Percentiles rank a stretch among this genome's conserved stretches.
Conservation (phyloP, 768 basidiomycete genomes). For the Mycena olivaceomarginata region DNA sequence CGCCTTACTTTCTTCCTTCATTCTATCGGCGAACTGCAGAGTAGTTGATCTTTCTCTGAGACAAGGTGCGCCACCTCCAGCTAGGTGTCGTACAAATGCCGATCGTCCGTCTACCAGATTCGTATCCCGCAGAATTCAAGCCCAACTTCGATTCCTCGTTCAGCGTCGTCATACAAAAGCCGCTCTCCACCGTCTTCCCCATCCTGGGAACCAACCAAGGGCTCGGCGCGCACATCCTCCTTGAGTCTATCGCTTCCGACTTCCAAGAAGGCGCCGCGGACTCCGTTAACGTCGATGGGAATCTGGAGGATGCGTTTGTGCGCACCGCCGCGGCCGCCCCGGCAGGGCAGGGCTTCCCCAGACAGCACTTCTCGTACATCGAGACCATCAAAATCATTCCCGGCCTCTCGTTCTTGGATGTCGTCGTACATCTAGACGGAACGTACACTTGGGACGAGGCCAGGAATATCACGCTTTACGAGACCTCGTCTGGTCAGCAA, state of each 20-base stretch:
- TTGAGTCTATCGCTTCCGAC: conserved; percentile 36
- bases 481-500: conserved; percentile 40
- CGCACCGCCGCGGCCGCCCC: conserved; percentile 24
- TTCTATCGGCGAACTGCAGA: conserved; percentile 30
- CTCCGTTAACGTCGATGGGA: conserved; percentile 32
- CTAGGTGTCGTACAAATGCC: background rate
- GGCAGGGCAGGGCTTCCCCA: conserved; percentile 30
- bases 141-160: conserved; percentile 39
- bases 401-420: conserved; percentile 36
- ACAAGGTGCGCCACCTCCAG: conserved; percentile 15
- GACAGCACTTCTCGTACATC: conserved; percentile 35
- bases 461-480: conserved; percentile 33
- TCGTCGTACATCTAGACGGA: conserved; percentile 32
- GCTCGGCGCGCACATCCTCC: conserved; percentile 25
- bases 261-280: conserved; percentile 15
- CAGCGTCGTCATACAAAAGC: conserved; percentile 37
- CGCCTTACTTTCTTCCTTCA: conserved; percentile 13
- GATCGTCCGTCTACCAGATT: background rate
- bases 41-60: conserved; percentile 24
- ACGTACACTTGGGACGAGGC: conserved; percentile 39
- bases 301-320: conserved; percentile 40
- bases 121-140: conserved; percentile 42
- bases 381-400: conserved; percentile 43
- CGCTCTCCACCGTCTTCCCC: conserved; percentile 40
- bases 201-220: conserved; percentile 40